phyloP scores from a whole-genome alignment of 2,329 filamentous ascomycete genomes.

The Coniella lustricola region DNA sequence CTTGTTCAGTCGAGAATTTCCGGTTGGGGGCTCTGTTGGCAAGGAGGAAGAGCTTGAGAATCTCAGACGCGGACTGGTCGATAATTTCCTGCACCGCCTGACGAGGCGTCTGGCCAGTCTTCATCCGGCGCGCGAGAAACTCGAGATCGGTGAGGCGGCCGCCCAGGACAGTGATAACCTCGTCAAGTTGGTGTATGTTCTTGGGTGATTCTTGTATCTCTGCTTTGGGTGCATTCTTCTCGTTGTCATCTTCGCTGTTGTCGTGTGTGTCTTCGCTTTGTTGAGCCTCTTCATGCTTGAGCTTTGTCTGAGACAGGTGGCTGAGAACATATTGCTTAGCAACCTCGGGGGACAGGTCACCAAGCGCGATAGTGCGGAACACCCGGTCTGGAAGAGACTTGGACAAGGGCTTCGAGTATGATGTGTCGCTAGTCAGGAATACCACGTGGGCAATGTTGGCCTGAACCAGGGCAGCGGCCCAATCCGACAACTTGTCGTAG shows the following conservation, averaged over 20 bases:
- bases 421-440: constrained; percentile 84
- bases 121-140: constrained; percentile 83
- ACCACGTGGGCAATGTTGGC: constrained; percentile 90
- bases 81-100: constrained; percentile 84
- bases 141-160: constrained; percentile 94
- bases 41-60: constrained; percentile 87
- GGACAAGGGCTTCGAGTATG: constrained; percentile 79
- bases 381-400: constrained; percentile 86
- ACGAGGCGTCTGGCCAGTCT: constrained; percentile 74
- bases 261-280: constrained; percentile 24
- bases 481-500: constrained; percentile 78
- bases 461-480: constrained; percentile 79
- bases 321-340: constrained; percentile 87
- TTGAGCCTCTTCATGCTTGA: constrained; percentile 23
- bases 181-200: constrained; percentile 66
- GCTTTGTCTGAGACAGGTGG: constrained; percentile 55
- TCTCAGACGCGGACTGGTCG: constrained; percentile 79
- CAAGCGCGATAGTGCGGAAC: constrained; percentile 77
- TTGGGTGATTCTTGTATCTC: constrained; percentile 31
- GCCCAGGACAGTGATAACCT: constrained; percentile 73
- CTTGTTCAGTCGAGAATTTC: constrained; percentile 77
- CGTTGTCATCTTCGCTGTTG: constrained; percentile 18
- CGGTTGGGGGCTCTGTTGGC: constrained; percentile 42
- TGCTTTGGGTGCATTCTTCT: constrained; percentile 22
- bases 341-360: constrained; percentile 78